These are phyloP conservation scores for Hibiscus trionum DNA, from an alignment of 345 rosid species.

Conservation along the genomic window DNA sequence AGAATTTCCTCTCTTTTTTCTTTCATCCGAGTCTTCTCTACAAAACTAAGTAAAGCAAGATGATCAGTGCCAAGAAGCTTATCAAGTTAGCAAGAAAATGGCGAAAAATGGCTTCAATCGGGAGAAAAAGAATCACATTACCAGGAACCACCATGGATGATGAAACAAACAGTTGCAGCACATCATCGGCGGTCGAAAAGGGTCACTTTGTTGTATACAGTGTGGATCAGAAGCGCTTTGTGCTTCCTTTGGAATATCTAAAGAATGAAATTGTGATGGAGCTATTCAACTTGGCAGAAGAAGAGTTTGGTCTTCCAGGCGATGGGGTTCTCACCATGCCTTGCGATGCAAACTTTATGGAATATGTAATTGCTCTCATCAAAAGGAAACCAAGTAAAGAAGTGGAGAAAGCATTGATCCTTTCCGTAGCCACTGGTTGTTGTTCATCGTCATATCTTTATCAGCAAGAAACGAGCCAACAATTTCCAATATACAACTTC, in stretches of 20 bases:
- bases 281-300: neutral
- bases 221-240: neutral
- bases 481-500: conserved; percentile 6
- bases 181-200: conserved; percentile 11
- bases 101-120: conserved; percentile 14
- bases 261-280: neutral
- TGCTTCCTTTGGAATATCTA: neutral
- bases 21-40: too few relatives aligned
- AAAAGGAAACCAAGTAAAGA: conserved; percentile 1
- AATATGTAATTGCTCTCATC: conserved; percentile 12
- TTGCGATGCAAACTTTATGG: conserved; percentile 11
- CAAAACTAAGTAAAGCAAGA: neutral
- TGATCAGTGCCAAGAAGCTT: conserved; percentile 23
- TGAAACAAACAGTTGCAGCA: neutral
- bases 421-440: neutral
- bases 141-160: neutral
- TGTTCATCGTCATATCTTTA: conserved; percentile 5
- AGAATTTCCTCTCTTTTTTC: too few relatives aligned
- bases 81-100: conserved; percentile 27
- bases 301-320: neutral
- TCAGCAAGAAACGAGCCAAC: neutral
- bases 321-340: neutral
- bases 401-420: conserved; percentile 18
- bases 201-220: conserved; percentile 1
- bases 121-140: conserved; percentile 16